Evolutionary conservation across 257 asterid genomes (phyloP).

Genomic region (Nicotiana knightiana): DNA sequence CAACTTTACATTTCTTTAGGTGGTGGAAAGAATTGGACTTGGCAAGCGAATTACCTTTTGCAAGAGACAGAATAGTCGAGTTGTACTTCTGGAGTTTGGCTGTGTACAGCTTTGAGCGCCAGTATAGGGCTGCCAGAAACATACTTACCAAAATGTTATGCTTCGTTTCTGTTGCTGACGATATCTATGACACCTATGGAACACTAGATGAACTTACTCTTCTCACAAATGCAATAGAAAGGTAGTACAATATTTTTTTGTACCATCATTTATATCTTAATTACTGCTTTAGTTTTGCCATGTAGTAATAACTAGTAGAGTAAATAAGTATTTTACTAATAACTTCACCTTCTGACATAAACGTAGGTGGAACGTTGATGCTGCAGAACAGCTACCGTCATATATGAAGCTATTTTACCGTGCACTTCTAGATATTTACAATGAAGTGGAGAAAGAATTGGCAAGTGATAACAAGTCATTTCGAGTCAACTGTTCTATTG

Average conservation of each 20-base stretch:
- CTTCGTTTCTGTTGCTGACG: background rate
- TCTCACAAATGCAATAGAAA: background rate
- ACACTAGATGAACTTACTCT: background rate
- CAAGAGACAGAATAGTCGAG: slow-evolving; percentile 11
- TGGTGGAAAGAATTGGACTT: slow-evolving; percentile 24
- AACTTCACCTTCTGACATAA: no score
- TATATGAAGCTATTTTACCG: slow-evolving; percentile 8
- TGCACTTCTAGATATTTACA: slow-evolving; percentile 2
- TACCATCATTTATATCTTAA: background rate
- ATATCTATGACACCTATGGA: background rate
- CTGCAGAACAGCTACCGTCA: slow-evolving; percentile 12
- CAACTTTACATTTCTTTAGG: slow-evolving; percentile 13
- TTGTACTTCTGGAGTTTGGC: slow-evolving; percentile 26
- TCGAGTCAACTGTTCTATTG: background rate
- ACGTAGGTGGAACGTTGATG: background rate
- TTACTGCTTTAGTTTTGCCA: no score
- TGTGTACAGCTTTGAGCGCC: slow-evolving; percentile 17
- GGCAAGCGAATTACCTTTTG: background rate
- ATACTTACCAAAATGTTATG: background rate
- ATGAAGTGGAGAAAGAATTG: slow-evolving; percentile 14
- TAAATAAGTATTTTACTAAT: no score
- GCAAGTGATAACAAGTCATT: background rate
- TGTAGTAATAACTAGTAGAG: no score
- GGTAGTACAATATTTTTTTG: background rate
- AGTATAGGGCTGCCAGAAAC: background rate